Evolutionary conservation across 1,284 basidiomycete genomes (phyloP).

Genomic region (Trametes hirsuta): DNA sequence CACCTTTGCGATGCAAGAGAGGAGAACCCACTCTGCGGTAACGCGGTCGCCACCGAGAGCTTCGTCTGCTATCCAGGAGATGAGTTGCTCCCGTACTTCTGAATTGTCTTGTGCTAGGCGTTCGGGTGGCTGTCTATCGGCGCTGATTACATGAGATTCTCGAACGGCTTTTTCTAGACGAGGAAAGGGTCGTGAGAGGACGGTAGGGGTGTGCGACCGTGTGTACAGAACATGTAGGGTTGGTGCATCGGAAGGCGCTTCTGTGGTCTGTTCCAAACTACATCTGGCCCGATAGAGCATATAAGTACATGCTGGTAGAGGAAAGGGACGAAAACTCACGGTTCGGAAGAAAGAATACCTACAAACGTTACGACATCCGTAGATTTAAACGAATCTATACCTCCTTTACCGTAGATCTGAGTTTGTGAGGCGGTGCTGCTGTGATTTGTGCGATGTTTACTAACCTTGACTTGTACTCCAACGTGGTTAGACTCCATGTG

Average conservation of each 20-base stretch:
- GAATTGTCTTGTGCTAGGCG: conserved; percentile 2
- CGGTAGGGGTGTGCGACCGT: conserved; percentile 34
- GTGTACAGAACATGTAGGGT: conserved; percentile 72
- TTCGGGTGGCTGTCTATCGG: neutral
- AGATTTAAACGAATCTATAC: conserved; percentile 50
- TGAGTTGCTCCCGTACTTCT: conserved; percentile 52
- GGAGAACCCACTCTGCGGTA: conserved; percentile 80
- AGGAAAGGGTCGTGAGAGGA: conserved; percentile 41
- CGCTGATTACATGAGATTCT: neutral
- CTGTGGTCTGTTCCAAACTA: conserved; percentile 23
- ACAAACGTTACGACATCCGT: conserved; percentile 69
- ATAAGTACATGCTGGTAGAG: neutral
- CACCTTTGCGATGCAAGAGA: conserved; percentile 69
- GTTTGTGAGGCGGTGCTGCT: neutral
- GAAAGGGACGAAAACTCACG: conserved; percentile 43
- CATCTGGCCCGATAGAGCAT: conserved; percentile 38
- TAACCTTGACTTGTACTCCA: conserved; percentile 71
- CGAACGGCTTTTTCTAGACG: neutral
- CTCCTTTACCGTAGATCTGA: conserved; percentile 59
- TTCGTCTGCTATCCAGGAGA: conserved; percentile 72
- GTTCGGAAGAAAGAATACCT: conserved; percentile 67
- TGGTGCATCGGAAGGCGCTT: conserved; percentile 48
- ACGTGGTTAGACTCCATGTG: conserved; percentile 53
- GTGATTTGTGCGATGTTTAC: neutral
- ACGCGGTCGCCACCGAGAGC: conserved; percentile 67